Evolutionary conservation across 805 yeast species (phyloP), one percentile per base, ranked within the genome.

Genomic region (Priceomyces haplophilus): DNA sequence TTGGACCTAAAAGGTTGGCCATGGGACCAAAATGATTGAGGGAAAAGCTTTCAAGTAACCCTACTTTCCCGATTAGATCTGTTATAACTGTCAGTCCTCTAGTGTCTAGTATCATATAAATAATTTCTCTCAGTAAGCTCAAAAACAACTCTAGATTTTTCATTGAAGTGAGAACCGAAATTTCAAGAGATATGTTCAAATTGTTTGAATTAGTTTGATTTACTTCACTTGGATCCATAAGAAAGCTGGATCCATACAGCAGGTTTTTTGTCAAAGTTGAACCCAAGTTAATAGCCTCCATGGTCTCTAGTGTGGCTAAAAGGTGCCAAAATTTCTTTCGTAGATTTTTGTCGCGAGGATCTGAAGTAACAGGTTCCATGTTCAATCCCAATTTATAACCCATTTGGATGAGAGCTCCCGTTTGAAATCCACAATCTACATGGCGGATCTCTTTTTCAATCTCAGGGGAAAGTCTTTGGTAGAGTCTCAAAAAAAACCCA

Each of bases 311-410:
- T 1, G 69, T 50, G 16, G 75, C 59, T 25, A 80, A 54, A 15
- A 64, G 59, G 51, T 69, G 73, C 84, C 84, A 80, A 4, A 78
- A 64, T 46, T 77, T 78, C 49, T 83, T 65, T 72, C 80, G 15
- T 4, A 78, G 51, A 47, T 76, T 73, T 7, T 48, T 46, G 13
- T 31, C 36, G 42, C 62, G 61, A 44, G 61, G 61, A 27, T 60
- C 59, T 47, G 66, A 68, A 40, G 63, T 59, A 24, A 62, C 65
- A 0, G 74, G 73, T 20, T 70, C 75, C n/a, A 75, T 51, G 48
- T 70, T 63, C 20, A 67, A 52, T 1, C 75, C 75, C 7, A 69
- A 46, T 1, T 61, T 49, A 41, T 59, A 60, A 1, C 75, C 72
- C 71, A 69, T 69, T 40, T 65, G 65, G 10, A 68, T 48, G 15